These are phyloP conservation scores for Saccharomyces paradoxus DNA, from an alignment of 805 yeast species.

Conservation along the genomic window DNA sequence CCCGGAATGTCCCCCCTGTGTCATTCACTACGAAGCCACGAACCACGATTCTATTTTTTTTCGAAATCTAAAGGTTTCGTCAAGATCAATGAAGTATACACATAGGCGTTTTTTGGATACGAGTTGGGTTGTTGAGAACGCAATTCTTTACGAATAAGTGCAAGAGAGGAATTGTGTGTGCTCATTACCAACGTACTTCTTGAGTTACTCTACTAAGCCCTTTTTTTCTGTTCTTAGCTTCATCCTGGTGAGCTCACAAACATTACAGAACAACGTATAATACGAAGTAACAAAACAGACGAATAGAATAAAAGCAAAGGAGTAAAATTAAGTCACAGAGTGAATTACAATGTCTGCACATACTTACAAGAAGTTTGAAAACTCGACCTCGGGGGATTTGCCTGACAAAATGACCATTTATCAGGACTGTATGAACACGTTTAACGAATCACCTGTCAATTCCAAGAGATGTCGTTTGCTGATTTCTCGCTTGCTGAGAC, in stretches of 20 bases:
- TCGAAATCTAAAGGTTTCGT: background rate
- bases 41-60: background rate
- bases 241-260: background rate
- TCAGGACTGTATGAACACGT: constrained; percentile 88
- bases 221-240: background rate
- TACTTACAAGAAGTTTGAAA: constrained; percentile 78
- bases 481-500: constrained; percentile 73
- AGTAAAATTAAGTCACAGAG: constrained; percentile 1
- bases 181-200: background rate
- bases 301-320: background rate
- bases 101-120: background rate
- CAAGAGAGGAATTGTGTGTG: background rate
- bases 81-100: background rate
- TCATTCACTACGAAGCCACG: background rate
- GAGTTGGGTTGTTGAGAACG: background rate
- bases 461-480: constrained; percentile 79
- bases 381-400: constrained; percentile 52
- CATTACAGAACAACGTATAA: background rate
- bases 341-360: constrained; percentile 59
- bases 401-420: constrained; percentile 97
- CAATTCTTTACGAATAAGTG: background rate
- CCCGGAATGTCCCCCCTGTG: background rate
- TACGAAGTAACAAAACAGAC: background rate
- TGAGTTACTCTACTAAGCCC: background rate
- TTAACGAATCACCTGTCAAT: constrained; percentile 84